Conservation (phyloP, 1,284 basidiomycete genomes). For the Ustilago trichophora region DNA sequence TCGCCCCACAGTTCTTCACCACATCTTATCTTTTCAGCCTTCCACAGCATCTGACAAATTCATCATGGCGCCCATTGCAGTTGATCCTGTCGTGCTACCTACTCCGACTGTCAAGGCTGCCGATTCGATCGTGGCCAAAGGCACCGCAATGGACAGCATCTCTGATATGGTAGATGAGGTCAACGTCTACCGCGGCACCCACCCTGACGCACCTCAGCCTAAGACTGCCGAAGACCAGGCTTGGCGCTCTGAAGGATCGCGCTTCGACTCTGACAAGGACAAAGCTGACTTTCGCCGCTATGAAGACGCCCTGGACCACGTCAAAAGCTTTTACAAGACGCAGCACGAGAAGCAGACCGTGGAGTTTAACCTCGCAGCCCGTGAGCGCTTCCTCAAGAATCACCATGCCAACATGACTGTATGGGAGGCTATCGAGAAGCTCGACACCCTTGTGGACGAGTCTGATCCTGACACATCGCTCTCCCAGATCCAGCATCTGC, state of each 20-base stretch:
- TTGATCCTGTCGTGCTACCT: slow-evolving; percentile 15
- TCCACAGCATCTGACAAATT: background rate
- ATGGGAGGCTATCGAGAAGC: slow-evolving; percentile 90
- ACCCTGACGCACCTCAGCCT: slow-evolving; percentile 38
- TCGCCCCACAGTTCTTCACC: no score
- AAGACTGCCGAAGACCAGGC: slow-evolving; percentile 21
- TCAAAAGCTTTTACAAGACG: slow-evolving; percentile 85
- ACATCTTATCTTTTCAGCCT: no score
- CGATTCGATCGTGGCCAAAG: slow-evolving; percentile 21
- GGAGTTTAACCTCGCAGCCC: slow-evolving; percentile 45
- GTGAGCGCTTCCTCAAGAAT: slow-evolving; percentile 41
- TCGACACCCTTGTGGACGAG: slow-evolving; percentile 86
- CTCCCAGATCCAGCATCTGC: slow-evolving; percentile 83
- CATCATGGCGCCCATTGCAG: slow-evolving; percentile 35
- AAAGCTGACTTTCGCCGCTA: slow-evolving; percentile 72
- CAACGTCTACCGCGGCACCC: slow-evolving; percentile 47
- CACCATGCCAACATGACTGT: slow-evolving; percentile 68
- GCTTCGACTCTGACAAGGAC: slow-evolving; percentile 79
- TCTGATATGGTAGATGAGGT: slow-evolving; percentile 50
- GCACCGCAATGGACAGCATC: slow-evolving; percentile 40
- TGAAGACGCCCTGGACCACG: slow-evolving; percentile 78
- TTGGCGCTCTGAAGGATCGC: slow-evolving; percentile 66
- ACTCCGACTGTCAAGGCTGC: slow-evolving; percentile 9
- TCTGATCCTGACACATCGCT: slow-evolving; percentile 74
- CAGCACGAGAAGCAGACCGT: slow-evolving; percentile 82